Evolutionary conservation across 306 rosid species (phyloP).

Genomic region (Erythrophleum fordii): DNA sequence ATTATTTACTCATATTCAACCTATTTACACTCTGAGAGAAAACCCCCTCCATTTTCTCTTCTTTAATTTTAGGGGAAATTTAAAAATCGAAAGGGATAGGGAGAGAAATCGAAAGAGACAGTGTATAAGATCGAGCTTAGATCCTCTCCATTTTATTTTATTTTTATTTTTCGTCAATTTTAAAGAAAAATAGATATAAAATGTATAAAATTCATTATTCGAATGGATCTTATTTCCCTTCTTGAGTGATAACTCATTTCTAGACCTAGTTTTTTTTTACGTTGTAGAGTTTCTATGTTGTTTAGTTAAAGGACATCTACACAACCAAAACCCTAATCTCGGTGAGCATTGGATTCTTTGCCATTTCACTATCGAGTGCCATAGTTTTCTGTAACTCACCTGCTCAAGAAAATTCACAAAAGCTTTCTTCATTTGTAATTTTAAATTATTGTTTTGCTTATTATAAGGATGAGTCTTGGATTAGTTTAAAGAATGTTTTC

Average conservation of each 20-base stretch:
- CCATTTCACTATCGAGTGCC: conserved; percentile 10
- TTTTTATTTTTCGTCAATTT: too few relatives aligned
- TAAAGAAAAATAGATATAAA: too few relatives aligned
- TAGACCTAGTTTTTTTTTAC: background rate
- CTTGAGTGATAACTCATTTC: background rate
- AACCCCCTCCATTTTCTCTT: too few relatives aligned
- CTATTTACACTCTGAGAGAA: too few relatives aligned
- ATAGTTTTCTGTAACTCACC: background rate
- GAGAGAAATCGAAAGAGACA: too few relatives aligned
- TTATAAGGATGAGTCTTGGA: conserved; percentile 14
- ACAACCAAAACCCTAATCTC: background rate
- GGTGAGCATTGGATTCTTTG: conserved; percentile 53
- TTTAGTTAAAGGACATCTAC: background rate
- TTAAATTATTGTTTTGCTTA: conserved; percentile 5
- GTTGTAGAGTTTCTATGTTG: background rate
- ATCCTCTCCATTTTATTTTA: too few relatives aligned
- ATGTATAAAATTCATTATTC: too few relatives aligned
- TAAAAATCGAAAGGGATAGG: too few relatives aligned
- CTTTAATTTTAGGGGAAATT: too few relatives aligned
- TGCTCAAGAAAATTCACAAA: conserved; percentile 33
- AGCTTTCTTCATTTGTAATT: background rate
- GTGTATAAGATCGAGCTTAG: too few relatives aligned
- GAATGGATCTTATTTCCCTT: too few relatives aligned
- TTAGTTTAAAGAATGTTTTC: conserved; percentile 59
- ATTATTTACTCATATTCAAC: too few relatives aligned